These are phyloP conservation scores for Cantharellus anzutake DNA, from an alignment of 768 basidiomycete species.

Conservation along the genomic window DNA sequence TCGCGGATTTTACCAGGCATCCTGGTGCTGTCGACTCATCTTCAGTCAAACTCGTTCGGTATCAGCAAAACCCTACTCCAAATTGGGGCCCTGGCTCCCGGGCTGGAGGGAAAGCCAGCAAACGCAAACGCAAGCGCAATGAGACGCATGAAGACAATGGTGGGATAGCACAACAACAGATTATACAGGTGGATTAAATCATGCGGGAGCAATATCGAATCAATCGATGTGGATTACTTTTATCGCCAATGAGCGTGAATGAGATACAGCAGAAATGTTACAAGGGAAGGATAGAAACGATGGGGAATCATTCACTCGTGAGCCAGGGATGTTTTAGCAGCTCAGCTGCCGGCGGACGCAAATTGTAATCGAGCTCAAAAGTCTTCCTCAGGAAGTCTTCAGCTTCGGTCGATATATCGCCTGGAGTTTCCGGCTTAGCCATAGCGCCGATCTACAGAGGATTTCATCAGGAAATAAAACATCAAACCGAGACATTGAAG, in stretches of 20 bases:
- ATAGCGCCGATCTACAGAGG: slow-evolving; percentile 67
- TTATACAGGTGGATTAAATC: neutral
- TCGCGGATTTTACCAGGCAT: slow-evolving; percentile 61
- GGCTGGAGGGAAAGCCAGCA: slow-evolving; percentile 26
- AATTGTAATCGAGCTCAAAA: slow-evolving; percentile 68
- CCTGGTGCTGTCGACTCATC: slow-evolving; percentile 37
- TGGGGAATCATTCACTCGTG: slow-evolving; percentile 16
- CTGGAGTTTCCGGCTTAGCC: slow-evolving; percentile 70
- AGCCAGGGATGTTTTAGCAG: slow-evolving; percentile 58
- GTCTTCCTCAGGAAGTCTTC: slow-evolving; percentile 72
- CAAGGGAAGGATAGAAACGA: neutral
- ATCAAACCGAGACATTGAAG: neutral
- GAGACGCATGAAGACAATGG: neutral
- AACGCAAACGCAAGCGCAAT: slow-evolving; percentile 2
- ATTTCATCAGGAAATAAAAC: neutral
- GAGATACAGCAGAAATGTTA: neutral
- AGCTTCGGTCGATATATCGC: slow-evolving; percentile 79
- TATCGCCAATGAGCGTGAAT: neutral
- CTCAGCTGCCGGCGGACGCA: slow-evolving; percentile 59
- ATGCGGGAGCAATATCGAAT: neutral
- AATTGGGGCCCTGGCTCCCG: slow-evolving; percentile 83
- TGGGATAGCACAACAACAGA: neutral
- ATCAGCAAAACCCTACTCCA: slow-evolving; percentile 77
- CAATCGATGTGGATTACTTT: neutral
- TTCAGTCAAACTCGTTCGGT: slow-evolving; percentile 64